These are phyloP conservation scores for Tympanopsis confertula DNA, from an alignment of 2,329 filamentous ascomycete species.

Conservation along the genomic window DNA sequence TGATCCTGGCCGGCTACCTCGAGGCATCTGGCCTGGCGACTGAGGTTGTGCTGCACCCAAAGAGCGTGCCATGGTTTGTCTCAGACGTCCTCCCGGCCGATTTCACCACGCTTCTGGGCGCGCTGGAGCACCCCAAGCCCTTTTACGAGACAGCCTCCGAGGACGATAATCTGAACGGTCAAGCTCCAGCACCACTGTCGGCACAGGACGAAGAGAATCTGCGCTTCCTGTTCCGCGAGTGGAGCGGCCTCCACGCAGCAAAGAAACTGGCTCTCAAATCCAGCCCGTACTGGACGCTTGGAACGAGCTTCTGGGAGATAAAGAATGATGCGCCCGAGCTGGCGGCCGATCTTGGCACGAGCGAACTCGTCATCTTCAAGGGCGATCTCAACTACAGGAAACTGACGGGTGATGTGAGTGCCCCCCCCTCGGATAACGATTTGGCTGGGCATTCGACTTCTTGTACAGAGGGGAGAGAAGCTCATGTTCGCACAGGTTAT, in stretches of 20 bases:
- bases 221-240: not conserved
- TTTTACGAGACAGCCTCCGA: too few relatives aligned
- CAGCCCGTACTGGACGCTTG: slow-evolving; percentile 52
- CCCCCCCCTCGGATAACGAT: too few relatives aligned
- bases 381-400: slow-evolving; percentile 63
- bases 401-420: slow-evolving; percentile 50
- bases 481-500: slow-evolving; percentile 31
- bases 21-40: slow-evolving; percentile 51
- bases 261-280: slow-evolving; percentile 2
- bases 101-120: slow-evolving; percentile 48
- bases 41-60: slow-evolving; percentile 52
- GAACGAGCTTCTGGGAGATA: slow-evolving; percentile 52
- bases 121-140: not conserved
- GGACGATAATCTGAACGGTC: too few relatives aligned
- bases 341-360: slow-evolving; percentile 44
- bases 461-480: slow-evolving; percentile 2
- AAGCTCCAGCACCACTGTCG: too few relatives aligned
- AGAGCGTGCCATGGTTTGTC: slow-evolving; percentile 61
- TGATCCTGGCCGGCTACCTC: slow-evolving; percentile 57
- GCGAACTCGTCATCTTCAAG: slow-evolving; percentile 58
- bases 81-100: slow-evolving; percentile 56
- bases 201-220: too few relatives aligned
- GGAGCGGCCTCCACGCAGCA: not conserved
- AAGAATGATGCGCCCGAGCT: slow-evolving; percentile 39
- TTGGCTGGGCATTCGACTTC: not conserved